Base-by-base conservation (phyloP, 345 rosid genomes). In the Citrus maxima region DNA sequence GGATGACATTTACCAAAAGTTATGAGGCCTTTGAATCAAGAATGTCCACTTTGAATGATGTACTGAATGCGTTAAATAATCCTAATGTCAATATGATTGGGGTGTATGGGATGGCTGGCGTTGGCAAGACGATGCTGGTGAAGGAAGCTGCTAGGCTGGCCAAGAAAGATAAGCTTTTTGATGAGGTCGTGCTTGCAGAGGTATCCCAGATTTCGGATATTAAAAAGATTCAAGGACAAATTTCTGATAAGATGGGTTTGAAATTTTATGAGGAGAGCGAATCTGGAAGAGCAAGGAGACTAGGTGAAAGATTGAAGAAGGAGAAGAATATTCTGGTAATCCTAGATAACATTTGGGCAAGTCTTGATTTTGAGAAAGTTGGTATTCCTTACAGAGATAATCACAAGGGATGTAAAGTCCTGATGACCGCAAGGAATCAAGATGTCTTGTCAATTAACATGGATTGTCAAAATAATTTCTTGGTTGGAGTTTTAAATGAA, bases 361-460 rank as follows among this genome's bases (percentile, higher is more conserved):
- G 9, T 14, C 40, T 87, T 18, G 65, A 83, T 67, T 25, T 85
- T 25, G 74, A 65, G 16, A 46, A 30, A 6, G 70, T 85, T 2
- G 90, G 88, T n/a, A 84, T 87, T 58, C 87, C 88, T 28, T 27
- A 0, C 9, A 34, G 37, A 34, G 30, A 64, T 19, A 73, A 34
- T 12, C 51, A 46, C 51, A 13, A 46, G 27, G 81, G 71, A 55
- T 79, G 86, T 70, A 87, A 87, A 55, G 0, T 87, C 18, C 27
- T 87, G 16, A 0, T 87, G 22, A 78, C 85, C 0, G 72, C 87
- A 0, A 75, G 82, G 38, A 6, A 21, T 1, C 19, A 10, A 24
- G 32, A 66, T 35, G 72, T 83, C 7, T 59, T 81, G 51, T 7
- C 1, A 25, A 69, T 30, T 46, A 46, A 46, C 14, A 80, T 82